Evolutionary conservation across 441 rosid species (phyloP), one percentile per base, ranked within the genome.

Genomic region (Erodium moschatum): DNA sequence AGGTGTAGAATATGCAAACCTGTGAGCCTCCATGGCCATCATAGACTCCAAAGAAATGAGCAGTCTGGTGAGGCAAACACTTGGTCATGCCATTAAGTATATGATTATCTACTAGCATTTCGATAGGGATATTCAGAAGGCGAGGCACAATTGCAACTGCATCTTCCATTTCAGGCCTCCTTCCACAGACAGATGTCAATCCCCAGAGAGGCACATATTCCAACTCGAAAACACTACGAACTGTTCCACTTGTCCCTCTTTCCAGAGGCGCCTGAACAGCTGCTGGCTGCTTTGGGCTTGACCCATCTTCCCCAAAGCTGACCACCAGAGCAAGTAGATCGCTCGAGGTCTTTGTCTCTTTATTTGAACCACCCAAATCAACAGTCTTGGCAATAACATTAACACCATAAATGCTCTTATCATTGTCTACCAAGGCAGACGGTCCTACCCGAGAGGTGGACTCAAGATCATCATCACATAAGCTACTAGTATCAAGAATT

Each of bases 121-220:
- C 81, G 70, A 92, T 82, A 7, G 96, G 95, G 72, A 92, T 71
- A 72, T 86, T 76, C 70, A 82, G 24, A 75, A 87, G 82, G 29
- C 77, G 78, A 73, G 98, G 96, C 44, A 85, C 81, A 24, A 81
- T 68, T 10, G 88, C 88, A 58, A 86, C 40, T 20, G 96, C 87
- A 76, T 92, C 98, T 84, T 92, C 98, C 98, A 92, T 92, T 81
- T 92, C 96, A 19, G 95, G 90, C 79, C 98, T 82, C 75, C 90
- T 88, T 66, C 96, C 98, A 48, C 96, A 84, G 21, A 88, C 33
- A 15, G 91, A 89, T 27, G 86, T 84, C 50, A 76, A 77, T 20
- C 97, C 97, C 92, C 92, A 88, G 42, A 92, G 92, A 2, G 96
- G 97, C 20, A 87, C 81, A 76, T 76, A 92, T 13, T 88, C 93